Evolutionary conservation across 257 asterid species (phyloP), one percentile per base, ranked within the genome.

Genomic region (Nicotiana otophora): DNA sequence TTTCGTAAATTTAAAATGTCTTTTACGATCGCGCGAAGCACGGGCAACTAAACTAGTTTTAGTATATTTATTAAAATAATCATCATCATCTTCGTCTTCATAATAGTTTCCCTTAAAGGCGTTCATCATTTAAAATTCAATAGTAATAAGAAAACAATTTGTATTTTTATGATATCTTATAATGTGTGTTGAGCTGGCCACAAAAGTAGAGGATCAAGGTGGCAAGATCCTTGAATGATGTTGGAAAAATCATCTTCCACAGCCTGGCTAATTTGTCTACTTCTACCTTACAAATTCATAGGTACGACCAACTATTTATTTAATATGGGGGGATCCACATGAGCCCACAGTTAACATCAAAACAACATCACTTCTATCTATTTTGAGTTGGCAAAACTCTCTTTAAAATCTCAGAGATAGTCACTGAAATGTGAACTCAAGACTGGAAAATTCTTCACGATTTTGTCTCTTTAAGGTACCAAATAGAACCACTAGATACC

Each of bases 281-380:
- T 65, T 42, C 33, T 70, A 70, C 12, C 34, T 70, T 68, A 1
- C 16, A 36, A 67, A 39, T 10, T 0, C 34, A 20, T 20, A 70
- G 34, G n/a, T 70, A 70, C 16, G 11, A 20, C 58, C 78, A 70
- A 70, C 39, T 70, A 70, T 70, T 42, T 70, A 70, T 70, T 42
- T 70, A 70, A 70, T 42, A 70, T 70, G 6, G 58, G 51, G 78
- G 78, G 60, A 11, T 70, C 78, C 60, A 20, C 78, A 70, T 70
- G 78, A 42, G 7, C n/a, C 58, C 20, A 70, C 23, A 42, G 11
- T 11, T 70, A 3, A 3, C 78, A 20, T 20, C 8, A 42, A 20
- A 12, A 20, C 51, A 42, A 70, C n/a, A 55, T 42, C 78, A 42
- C 31, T 70, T 31, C 34, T 31, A 31, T 31, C 34, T 31, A 31